These are phyloP conservation scores for Amanita inopinata DNA, from an alignment of 768 basidiomycete genomes.

Conservation along the genomic window DNA sequence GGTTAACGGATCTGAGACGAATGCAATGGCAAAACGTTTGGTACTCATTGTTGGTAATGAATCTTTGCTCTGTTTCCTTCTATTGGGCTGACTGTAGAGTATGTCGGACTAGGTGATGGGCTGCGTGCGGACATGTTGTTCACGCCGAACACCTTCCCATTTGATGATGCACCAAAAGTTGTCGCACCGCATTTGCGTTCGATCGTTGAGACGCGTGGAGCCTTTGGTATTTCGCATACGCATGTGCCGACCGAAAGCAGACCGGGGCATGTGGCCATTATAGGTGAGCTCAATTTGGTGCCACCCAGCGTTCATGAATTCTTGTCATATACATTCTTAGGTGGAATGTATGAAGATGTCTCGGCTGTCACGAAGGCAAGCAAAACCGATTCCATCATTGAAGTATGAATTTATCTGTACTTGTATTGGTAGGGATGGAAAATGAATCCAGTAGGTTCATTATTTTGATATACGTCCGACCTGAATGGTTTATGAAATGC, in stretches of 20 bases:
- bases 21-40: conserved; percentile 55
- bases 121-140: conserved; percentile 76
- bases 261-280: conserved; percentile 84
- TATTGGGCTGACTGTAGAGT: neutral
- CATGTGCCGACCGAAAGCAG: conserved; percentile 82
- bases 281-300: conserved; percentile 34
- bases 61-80: conserved; percentile 10
- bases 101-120: conserved; percentile 52
- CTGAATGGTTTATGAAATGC: conserved; percentile 17
- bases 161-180: conserved; percentile 41
- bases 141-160: conserved; percentile 48
- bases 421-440: conserved; percentile 66
- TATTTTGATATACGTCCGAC: neutral
- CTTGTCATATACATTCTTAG: conserved; percentile 20
- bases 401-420: conserved; percentile 10
- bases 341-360: conserved; percentile 88
- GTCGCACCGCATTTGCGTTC: conserved; percentile 70
- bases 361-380: conserved; percentile 77
- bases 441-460: conserved; percentile 57
- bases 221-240: conserved; percentile 80
- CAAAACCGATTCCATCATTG: conserved; percentile 2
- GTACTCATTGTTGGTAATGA: conserved; percentile 67
- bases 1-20: conserved; percentile 14
- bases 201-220: conserved; percentile 56
- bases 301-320: neutral